A percentile compares a stretch with the other conserved stretches of the same genome.
Evolutionary conservation across 768 basidiomycete species (phyloP).

Genomic region (Rhodotorula graminis): DNA sequence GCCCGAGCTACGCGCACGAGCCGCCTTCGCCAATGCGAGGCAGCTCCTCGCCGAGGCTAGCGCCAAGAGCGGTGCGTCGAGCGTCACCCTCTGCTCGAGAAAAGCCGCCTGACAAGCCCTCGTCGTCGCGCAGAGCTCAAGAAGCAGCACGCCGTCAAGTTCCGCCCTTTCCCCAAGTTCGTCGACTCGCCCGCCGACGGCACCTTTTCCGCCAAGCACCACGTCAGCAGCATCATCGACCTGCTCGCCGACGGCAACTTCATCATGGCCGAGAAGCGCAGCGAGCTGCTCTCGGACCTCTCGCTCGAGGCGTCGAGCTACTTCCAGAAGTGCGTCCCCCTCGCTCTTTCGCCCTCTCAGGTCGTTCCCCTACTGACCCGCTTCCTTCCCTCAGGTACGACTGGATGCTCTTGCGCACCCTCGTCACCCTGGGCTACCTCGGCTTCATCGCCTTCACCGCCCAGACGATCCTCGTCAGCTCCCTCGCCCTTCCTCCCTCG

Average conservation of each 20-base stretch:
- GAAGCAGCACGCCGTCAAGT: constrained; percentile 57
- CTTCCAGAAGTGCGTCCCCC: constrained; percentile 59
- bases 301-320: constrained; percentile 65
- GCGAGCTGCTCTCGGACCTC: constrained; percentile 55
- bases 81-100: no score
- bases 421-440: constrained; percentile 67
- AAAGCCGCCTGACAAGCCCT: no score
- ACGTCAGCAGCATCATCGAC: constrained; percentile 49
- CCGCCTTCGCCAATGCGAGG: constrained; percentile 63
- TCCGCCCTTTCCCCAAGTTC: constrained; percentile 59
- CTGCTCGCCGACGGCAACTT: constrained; percentile 53
- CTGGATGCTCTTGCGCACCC: constrained; percentile 61
- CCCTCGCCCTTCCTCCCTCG: neutral
- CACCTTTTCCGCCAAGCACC: neutral
- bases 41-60: constrained; percentile 69
- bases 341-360: neutral
- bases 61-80: constrained; percentile 64
- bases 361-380: no score
- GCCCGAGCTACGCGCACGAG: constrained; percentile 55
- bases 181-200: neutral
- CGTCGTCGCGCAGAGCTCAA: constrained; percentile 51
- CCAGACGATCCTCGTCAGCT: constrained; percentile 13
- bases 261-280: constrained; percentile 54
- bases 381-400: constrained; percentile 55
- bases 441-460: constrained; percentile 61